Conservation (phyloP, 2,329 filamentous ascomycete genomes). For the Coniochaeta prunicola region DNA sequence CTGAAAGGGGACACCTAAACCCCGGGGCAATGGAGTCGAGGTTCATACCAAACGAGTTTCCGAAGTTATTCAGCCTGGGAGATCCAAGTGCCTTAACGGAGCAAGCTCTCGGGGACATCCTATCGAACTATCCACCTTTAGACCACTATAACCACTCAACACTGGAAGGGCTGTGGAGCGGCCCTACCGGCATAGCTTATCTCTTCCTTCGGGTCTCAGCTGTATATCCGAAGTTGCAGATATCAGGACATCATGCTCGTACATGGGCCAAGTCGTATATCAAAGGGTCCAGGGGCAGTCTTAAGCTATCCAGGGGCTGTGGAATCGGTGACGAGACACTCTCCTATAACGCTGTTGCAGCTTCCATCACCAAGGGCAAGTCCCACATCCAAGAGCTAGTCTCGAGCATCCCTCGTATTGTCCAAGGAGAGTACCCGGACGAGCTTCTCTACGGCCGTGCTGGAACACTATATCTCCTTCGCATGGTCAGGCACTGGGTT, state of each 20-base stretch:
- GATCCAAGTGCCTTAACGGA: conserved; percentile 21
- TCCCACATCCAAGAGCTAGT: conserved; percentile 31
- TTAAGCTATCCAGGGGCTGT: conserved; percentile 32
- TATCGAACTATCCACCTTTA: conserved; percentile 27
- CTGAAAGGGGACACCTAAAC: neutral
- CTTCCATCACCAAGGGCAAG: conserved; percentile 31
- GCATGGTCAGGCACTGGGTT: conserved; percentile 53
- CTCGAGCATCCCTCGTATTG: conserved; percentile 26
- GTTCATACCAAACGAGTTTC: conserved; percentile 26
- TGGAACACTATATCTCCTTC: conserved; percentile 60
- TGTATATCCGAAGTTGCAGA: conserved; percentile 31
- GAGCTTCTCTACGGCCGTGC: conserved; percentile 63
- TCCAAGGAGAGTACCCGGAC: conserved; percentile 38
- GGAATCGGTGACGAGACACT: conserved; percentile 44
- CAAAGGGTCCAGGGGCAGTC: conserved; percentile 24
- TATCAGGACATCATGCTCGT: conserved; percentile 31
- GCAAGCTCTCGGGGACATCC: conserved; percentile 27
- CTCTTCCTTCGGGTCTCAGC: conserved; percentile 43
- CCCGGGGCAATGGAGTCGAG: neutral
- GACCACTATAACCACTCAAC: conserved; percentile 22
- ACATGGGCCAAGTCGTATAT: conserved; percentile 44
- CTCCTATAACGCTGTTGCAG: conserved; percentile 35
- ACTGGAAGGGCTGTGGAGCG: conserved; percentile 42
- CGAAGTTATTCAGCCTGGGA: conserved; percentile 18
- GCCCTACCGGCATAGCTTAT: conserved; percentile 49